These are phyloP conservation scores for Xylaria sp. DNA, from an alignment of 2,329 filamentous ascomycete species.

Conservation along the genomic window DNA sequence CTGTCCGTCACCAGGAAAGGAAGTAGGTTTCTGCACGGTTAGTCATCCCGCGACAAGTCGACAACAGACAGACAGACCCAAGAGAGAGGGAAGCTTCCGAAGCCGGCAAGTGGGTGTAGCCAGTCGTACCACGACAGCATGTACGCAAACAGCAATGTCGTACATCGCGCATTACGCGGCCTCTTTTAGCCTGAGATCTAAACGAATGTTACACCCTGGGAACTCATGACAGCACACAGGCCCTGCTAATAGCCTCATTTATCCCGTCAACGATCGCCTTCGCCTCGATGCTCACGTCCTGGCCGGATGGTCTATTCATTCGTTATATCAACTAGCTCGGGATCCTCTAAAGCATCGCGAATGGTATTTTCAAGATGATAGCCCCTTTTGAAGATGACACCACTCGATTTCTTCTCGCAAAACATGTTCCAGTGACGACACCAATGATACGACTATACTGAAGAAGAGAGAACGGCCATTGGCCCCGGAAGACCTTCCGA, in stretches of 20 bases:
- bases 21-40: conserved; percentile 39
- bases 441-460: conserved; percentile 13
- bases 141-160: conserved; percentile 32
- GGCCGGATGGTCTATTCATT: conserved; percentile 24
- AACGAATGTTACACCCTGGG: conserved; percentile 37
- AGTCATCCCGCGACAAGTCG: conserved; percentile 35
- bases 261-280: conserved; percentile 29
- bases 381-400: conserved; percentile 24
- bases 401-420: conserved; percentile 23
- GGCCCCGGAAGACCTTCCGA: conserved; percentile 29
- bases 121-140: conserved; percentile 36
- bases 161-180: conserved; percentile 38
- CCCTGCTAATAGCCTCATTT: conserved; percentile 34
- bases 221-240: conserved; percentile 27
- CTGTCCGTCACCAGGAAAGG: conserved; percentile 39
- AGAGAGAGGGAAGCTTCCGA: conserved; percentile 36
- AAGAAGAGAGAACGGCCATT: conserved; percentile 12
- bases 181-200: conserved; percentile 40
- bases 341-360: conserved; percentile 18
- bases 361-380: conserved; percentile 28
- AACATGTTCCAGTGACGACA: conserved; percentile 17
- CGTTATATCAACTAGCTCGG: conserved; percentile 30
- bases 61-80: conserved; percentile 28
- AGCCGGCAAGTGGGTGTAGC: conserved; percentile 38
- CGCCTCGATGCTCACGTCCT: conserved; percentile 20